Percentiles rank a stretch among this genome's conserved stretches.
Conservation (phyloP, 2,329 filamentous ascomycete species). For the Colletotrichum destructivum region DNA sequence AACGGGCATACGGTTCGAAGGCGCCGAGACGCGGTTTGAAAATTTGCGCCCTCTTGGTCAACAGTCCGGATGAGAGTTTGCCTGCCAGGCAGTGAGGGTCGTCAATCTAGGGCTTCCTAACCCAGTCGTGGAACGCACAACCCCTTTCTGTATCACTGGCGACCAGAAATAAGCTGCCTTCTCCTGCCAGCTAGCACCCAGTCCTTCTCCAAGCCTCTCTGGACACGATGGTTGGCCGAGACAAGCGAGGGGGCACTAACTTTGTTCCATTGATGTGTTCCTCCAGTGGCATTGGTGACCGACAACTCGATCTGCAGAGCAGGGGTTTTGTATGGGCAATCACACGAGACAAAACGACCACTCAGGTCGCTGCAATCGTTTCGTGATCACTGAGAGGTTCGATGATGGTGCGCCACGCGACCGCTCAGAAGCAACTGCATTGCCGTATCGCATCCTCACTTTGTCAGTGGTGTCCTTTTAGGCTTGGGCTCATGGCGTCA, state of each 20-base stretch:
- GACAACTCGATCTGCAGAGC: constrained; percentile 24
- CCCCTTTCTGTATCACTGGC: background rate
- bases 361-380: constrained; percentile 20
- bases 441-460: background rate
- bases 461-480: background rate
- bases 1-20: constrained; percentile 15
- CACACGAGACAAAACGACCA: constrained; percentile 13
- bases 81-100: background rate
- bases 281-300: constrained; percentile 15
- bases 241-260: constrained; percentile 20
- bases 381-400: constrained; percentile 36
- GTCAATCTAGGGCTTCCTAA: constrained; percentile 11
- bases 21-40: constrained; percentile 24
- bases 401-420: constrained; percentile 1
- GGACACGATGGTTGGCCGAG: constrained; percentile 20
- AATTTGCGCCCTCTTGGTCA: constrained; percentile 7
- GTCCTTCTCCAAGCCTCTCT: background rate
- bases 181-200: background rate
- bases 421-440: constrained; percentile 28
- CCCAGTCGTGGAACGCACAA: constrained; percentile 1
- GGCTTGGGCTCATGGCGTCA: background rate
- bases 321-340: constrained; percentile 29
- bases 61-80: constrained; percentile 16
- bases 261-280: constrained; percentile 6
- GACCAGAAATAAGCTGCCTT: background rate